Evolutionary conservation across 2,329 filamentous ascomycete species (phyloP), one percentile per base, ranked within the genome.

Genomic region (Beauveria bassiana): DNA sequence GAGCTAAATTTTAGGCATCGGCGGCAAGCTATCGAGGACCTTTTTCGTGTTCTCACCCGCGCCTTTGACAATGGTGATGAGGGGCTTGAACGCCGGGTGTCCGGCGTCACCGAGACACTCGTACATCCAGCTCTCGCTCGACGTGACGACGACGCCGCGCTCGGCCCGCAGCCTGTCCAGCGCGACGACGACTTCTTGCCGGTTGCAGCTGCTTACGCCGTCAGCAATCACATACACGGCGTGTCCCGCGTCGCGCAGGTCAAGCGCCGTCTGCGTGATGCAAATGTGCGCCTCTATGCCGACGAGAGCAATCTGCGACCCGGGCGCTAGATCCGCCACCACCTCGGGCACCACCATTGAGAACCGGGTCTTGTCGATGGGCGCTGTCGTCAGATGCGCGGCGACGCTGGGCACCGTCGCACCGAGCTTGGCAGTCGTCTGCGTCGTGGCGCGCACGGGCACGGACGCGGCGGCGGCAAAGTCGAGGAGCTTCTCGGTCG

Each of bases 281-380:
- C 93, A 98, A 72, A 98, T 95, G 76, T 98, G 93, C 46, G 86
- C 85, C 76, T 98, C 93, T 71, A 98, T 96, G 43, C 93, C 93
- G 18, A 96, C 88, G 65, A 98, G 85, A 61, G 90, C 88, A 59
- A 91, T 82, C 68, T 87, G 82, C 24, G 83, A 76, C 1, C 70
- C 71, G 1, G 74, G 68, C 1, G 70, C 64, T 22, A 75, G 67
- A 51, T 68, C 40, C 64, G 67, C 65, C 28, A 80, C 76, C 49
- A 96, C 78, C 45, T 87, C 80, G 0, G 91, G 88, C 2, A 89
- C 85, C 72, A 86, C 82, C 93, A 98, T 98, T 71, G 86, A 91
- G 79, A 98, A 98, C 56, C 84, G 81, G 5, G 91, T 93, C 78
- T 98, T 98, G 80, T 98, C 93, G 67, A 84, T 78, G 69, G 90